Percentiles rank a stretch among this genome's conserved stretches.
These are phyloP conservation scores for Orbilia brochopaga DNA, from an alignment of 2,329 filamentous ascomycete species.

Conservation along the genomic window DNA sequence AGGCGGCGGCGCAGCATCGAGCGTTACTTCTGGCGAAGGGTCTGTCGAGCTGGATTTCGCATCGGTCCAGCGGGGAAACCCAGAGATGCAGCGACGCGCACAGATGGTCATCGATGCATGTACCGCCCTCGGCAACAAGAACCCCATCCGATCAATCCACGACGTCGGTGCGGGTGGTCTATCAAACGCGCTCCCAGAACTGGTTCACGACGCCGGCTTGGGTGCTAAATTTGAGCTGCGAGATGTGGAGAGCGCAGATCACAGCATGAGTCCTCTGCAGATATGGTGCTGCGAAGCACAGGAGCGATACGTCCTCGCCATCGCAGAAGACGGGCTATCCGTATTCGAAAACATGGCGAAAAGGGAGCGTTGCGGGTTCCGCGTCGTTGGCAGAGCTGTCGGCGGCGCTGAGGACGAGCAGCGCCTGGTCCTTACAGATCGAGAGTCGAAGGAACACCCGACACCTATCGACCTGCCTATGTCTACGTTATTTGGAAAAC, in stretches of 20 bases:
- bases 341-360: constrained; percentile 71
- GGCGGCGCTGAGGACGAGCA: constrained; percentile 70
- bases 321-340: constrained; percentile 80
- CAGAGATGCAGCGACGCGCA: constrained; percentile 90
- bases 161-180: constrained; percentile 94
- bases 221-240: constrained; percentile 94
- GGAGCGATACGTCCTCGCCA: constrained; percentile 90
- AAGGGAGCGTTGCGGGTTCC: constrained; percentile 89
- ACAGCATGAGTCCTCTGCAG: constrained; percentile 90
- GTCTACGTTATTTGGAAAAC: constrained; percentile 84
- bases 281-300: constrained; percentile 99
- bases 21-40: constrained; percentile 82
- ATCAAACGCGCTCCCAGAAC: constrained; percentile 81
- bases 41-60: constrained; percentile 94
- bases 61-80: constrained; percentile 95
- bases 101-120: constrained; percentile 99
- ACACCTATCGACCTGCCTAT: constrained; percentile 87
- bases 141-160: constrained; percentile 94
- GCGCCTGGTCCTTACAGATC: constrained; percentile 79
- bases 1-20: constrained; percentile 92
- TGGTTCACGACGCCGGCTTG: constrained; percentile 88
- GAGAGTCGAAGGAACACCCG: constrained; percentile 75
- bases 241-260: constrained; percentile 87
- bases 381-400: constrained; percentile 80
- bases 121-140: constrained; percentile 78